Evolutionary conservation across 2,329 filamentous ascomycete species (phyloP).

Genomic region (Eurotiales sp.): DNA sequence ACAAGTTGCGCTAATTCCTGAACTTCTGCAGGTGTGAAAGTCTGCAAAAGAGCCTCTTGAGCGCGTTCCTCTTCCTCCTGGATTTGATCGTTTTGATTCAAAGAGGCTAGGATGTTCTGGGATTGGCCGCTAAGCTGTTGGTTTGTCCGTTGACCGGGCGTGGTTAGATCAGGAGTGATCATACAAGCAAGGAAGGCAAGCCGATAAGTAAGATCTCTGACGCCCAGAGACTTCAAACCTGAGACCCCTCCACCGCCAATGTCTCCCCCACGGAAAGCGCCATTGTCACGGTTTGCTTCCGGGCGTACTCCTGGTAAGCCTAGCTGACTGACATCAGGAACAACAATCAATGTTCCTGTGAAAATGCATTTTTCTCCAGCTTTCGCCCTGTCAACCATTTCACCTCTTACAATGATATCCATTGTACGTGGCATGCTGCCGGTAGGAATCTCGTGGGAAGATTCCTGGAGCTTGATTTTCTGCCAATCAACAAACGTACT

Average conservation of each 20-base stretch:
- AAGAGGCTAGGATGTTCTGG: conserved; percentile 76
- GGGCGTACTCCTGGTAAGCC: conserved; percentile 81
- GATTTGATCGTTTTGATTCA: conserved; percentile 67
- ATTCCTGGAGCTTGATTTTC: conserved; percentile 96
- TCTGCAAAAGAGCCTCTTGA: conserved; percentile 81
- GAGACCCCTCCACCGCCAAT: conserved; percentile 79
- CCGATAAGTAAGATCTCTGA: conserved; percentile 90
- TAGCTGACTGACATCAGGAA: conserved; percentile 93
- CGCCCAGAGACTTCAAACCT: conserved; percentile 87
- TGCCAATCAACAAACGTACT: conserved; percentile 99
- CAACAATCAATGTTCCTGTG: conserved; percentile 91
- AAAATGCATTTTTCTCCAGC: conserved; percentile 98
- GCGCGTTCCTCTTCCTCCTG: conserved; percentile 80
- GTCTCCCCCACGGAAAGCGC: conserved; percentile 70
- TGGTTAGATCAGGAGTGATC: conserved; percentile 83
- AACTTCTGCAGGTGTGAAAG: conserved; percentile 81
- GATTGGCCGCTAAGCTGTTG: conserved; percentile 69
- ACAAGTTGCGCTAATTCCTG: conserved; percentile 91
- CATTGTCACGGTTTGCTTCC: conserved; percentile 79
- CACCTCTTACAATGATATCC: conserved; percentile 91
- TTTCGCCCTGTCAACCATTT: conserved; percentile 96
- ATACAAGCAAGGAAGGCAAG: conserved; percentile 97
- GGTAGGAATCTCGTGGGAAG: conserved; percentile 95
- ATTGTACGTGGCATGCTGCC: conserved; percentile 98
- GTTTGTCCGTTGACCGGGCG: conserved; percentile 69